These are phyloP conservation scores for Fusarium foetens DNA, from an alignment of 2,329 filamentous ascomycete species.

Conservation along the genomic window DNA sequence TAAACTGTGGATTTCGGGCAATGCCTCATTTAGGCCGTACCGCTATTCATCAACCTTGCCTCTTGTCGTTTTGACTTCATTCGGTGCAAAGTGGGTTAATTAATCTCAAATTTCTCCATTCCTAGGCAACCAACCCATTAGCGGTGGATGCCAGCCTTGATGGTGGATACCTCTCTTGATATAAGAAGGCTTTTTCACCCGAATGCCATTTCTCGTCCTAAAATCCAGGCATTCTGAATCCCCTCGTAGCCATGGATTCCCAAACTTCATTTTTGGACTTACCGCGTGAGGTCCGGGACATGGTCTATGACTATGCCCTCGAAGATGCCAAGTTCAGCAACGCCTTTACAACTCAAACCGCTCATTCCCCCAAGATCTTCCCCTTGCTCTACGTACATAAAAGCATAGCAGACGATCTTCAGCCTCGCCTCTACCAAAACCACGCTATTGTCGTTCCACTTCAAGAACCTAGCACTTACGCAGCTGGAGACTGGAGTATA, in stretches of 20 bases:
- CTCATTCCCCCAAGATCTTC: neutral
- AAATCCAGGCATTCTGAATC: accelerated
- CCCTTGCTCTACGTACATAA: neutral
- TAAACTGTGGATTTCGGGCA: neutral
- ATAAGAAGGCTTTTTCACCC: neutral
- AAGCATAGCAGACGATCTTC: neutral
- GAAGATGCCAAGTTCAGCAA: neutral
- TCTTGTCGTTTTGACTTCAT: neutral
- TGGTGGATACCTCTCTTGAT: neutral
- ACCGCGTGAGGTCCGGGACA: neutral
- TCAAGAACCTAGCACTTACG: neutral
- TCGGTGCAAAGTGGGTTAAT: neutral
- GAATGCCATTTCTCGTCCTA: accelerated
- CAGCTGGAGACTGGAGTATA: neutral
- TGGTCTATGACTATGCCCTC: neutral
- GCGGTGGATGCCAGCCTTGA: neutral
- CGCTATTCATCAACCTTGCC: neutral
- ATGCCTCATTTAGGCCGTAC: accelerated
- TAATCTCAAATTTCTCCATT: neutral
- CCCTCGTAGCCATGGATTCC: neutral
- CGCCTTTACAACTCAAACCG: neutral
- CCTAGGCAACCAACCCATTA: neutral
- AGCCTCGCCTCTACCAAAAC: neutral
- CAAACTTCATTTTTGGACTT: neutral
- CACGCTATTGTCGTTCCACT: neutral